Conservation (phyloP, 192 early-diverging fungal genomes). For the Linnemannia elongata region DNA sequence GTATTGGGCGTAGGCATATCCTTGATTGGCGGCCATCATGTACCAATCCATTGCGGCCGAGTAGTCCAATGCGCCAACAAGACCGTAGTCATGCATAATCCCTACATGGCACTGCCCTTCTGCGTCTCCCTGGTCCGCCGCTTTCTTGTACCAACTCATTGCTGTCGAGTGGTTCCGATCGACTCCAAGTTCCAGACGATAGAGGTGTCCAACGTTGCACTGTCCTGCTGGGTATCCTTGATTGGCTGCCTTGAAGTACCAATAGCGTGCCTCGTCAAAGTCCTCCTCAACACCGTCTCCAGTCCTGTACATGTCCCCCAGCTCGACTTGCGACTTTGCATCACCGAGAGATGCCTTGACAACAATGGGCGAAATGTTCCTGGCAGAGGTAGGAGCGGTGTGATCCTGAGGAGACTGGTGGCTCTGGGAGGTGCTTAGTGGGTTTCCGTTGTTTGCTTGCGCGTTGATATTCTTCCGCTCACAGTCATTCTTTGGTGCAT, state of each 20-base stretch:
- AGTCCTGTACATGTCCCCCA: too few relatives aligned
- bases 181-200: neutral
- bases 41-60: neutral
- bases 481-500: too few relatives aligned
- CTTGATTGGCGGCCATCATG: neutral
- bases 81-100: too few relatives aligned
- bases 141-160: too few relatives aligned
- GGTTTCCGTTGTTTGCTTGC: neutral
- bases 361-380: too few relatives aligned
- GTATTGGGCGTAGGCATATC: neutral
- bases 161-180: neutral
- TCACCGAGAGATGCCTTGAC: too few relatives aligned
- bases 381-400: too few relatives aligned
- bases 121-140: neutral
- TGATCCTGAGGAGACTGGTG: too few relatives aligned
- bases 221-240: neutral
- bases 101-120: neutral
- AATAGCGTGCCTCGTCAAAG: neutral
- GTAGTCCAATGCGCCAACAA: neutral
- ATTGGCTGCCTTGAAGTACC: neutral
- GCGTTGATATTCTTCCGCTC: neutral
- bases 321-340: too few relatives aligned
- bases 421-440: neutral
- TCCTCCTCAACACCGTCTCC: too few relatives aligned
- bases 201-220: neutral